phyloP scores from a whole-genome alignment of 768 basidiomycete species.

The Suillus americanus region DNA sequence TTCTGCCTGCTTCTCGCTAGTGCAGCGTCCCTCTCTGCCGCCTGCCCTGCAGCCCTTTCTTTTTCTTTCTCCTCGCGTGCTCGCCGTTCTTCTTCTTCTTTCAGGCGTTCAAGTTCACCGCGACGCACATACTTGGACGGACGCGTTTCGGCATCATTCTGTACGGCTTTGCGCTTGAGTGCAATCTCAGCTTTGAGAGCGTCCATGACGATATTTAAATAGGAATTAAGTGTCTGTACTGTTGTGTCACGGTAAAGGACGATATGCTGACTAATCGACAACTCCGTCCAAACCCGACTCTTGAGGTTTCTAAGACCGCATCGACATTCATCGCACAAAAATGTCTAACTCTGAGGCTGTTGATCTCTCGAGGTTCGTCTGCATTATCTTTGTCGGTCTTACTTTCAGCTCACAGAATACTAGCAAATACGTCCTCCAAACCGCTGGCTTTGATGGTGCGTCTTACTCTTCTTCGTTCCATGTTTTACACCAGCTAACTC shows the following conservation, averaged over 20 bases:
- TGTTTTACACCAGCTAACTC: background rate
- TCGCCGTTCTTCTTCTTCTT: slow-evolving; percentile 44
- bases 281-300: slow-evolving; percentile 21
- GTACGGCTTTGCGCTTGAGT: slow-evolving; percentile 77
- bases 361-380: slow-evolving; percentile 52
- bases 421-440: slow-evolving; percentile 89
- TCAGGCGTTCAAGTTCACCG: slow-evolving; percentile 82
- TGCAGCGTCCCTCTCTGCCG: slow-evolving; percentile 18
- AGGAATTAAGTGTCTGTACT: background rate
- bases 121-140: slow-evolving; percentile 87
- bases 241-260: background rate
- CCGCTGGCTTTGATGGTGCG: slow-evolving; percentile 91
- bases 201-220: slow-evolving; percentile 58
- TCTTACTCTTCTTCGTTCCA: slow-evolving; percentile 4
- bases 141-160: slow-evolving; percentile 44
- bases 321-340: slow-evolving; percentile 25
- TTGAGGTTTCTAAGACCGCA: slow-evolving; percentile 35
- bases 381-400: slow-evolving; percentile 4
- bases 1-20: slow-evolving; percentile 25
- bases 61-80: slow-evolving; percentile 24
- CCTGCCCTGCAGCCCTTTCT: slow-evolving; percentile 34
- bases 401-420: slow-evolving; percentile 4
- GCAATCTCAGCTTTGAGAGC: slow-evolving; percentile 88
- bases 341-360: slow-evolving; percentile 54
- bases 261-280: slow-evolving; percentile 36